Conservation (phyloP, 225 moss, liverwort and hornwort genomes). For the Neckera pumila region DNA sequence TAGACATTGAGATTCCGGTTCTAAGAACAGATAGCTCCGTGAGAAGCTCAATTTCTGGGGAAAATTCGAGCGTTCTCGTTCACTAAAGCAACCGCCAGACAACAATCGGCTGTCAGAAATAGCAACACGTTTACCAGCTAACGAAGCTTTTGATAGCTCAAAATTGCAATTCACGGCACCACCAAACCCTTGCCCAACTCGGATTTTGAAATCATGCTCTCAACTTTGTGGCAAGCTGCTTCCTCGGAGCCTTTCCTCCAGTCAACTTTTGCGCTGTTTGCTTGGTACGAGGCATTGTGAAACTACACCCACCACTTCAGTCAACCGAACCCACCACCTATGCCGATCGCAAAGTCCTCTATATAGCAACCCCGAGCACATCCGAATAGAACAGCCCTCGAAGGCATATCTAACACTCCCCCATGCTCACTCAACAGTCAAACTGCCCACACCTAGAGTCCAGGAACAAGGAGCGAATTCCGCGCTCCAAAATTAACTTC, state of each 20-base stretch:
- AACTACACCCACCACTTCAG: not conserved
- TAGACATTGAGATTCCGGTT: not conserved
- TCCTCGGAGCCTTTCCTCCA: slow-evolving; percentile 61
- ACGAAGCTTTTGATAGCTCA: too few species aligned
- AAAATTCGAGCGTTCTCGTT: not conserved
- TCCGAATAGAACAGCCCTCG: not conserved
- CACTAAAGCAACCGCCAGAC: not conserved
- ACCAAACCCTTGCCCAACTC: not conserved
- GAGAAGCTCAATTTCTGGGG: slow-evolving; percentile 4
- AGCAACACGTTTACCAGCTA: too few species aligned
- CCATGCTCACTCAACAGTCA: too few species aligned
- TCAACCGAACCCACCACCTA: not conserved
- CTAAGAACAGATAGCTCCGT: slow-evolving; percentile 8
- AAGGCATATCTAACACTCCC: not conserved
- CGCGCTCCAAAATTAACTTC: not conserved
- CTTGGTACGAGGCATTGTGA: slow-evolving; percentile 62
- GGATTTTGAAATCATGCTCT: not conserved
- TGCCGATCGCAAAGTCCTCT: not conserved
- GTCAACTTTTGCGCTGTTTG: slow-evolving; percentile 64
- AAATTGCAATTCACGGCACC: too few species aligned
- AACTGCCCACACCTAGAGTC: not conserved
- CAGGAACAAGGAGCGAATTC: not conserved
- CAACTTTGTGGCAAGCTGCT: slow-evolving; percentile 60
- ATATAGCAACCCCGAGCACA: not conserved
- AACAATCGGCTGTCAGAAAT: not conserved